A percentile compares a stretch with the other conserved stretches of the same genome.
Evolutionary conservation across 352 stramenopile species (phyloP).

Genomic region (Pythium dissotocum): DNA sequence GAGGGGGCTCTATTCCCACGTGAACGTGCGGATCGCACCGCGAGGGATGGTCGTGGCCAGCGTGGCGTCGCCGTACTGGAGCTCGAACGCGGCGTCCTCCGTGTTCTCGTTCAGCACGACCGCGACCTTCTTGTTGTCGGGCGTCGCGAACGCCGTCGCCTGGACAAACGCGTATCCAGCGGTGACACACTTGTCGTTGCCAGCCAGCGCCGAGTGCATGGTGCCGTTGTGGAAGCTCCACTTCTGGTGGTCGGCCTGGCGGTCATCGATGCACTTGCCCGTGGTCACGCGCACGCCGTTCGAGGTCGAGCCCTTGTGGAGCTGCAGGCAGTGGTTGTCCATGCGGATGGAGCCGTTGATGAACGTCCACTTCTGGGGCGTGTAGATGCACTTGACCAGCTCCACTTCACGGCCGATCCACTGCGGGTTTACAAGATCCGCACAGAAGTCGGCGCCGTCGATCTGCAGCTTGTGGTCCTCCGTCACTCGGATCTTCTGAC

Average conservation of each 20-base stretch:
- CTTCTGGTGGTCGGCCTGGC: constrained; percentile 42
- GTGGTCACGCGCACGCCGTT: constrained; percentile 55
- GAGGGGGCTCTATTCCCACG: constrained; percentile 44
- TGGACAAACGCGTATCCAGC: constrained; percentile 79
- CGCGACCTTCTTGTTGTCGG: constrained; percentile 69
- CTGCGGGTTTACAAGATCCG: constrained; percentile 49
- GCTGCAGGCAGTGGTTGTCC: constrained; percentile 58
- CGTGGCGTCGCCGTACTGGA: constrained; percentile 46
- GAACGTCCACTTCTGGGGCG: constrained; percentile 67
- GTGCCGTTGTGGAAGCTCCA: constrained; percentile 65
- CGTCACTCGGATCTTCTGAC: constrained; percentile 57
- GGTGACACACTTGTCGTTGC: constrained; percentile 72
- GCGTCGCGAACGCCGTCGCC: constrained; percentile 67
- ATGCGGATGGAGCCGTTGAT: constrained; percentile 57
- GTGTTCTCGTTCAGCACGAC: constrained; percentile 88
- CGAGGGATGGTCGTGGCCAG: constrained; percentile 55
- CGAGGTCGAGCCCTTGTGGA: constrained; percentile 65
- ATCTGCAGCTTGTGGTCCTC: constrained; percentile 76
- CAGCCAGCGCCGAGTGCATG: constrained; percentile 45
- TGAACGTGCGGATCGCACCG: constrained; percentile 72
- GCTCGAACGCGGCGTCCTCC: constrained; percentile 62
- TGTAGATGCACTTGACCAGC: constrained; percentile 72
- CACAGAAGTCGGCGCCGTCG: constrained; percentile 56
- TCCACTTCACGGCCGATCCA: constrained; percentile 61
- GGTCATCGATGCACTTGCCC: constrained; percentile 44